Evolutionary conservation across 2,329 filamentous ascomycete genomes (phyloP).

Genomic region (Aspergillus nomiae): DNA sequence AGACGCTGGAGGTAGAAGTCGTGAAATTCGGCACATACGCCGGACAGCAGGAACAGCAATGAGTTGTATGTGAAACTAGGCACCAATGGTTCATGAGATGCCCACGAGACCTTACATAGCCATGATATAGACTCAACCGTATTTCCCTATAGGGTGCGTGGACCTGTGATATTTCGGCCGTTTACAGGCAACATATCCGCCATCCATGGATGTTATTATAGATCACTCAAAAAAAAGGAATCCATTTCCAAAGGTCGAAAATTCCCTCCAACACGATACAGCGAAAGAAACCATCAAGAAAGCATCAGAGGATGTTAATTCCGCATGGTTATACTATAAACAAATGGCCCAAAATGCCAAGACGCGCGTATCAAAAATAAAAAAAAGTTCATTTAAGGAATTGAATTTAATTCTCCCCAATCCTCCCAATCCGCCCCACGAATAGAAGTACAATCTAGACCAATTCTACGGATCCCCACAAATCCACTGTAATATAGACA

Average conservation of each 20-base stretch:
- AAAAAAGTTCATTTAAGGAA: not conserved
- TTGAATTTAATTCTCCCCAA: not conserved
- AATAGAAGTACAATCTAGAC: not conserved
- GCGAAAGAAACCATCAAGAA: not conserved
- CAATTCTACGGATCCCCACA: not conserved
- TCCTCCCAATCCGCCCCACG: not conserved
- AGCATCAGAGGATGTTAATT: not conserved
- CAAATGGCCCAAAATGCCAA: conserved; percentile 21
- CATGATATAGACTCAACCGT: not conserved
- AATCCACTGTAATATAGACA: not conserved
- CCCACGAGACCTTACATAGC: not conserved
- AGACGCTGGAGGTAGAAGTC: conserved; percentile 77
- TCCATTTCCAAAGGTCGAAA: not conserved
- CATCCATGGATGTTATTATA: no score
- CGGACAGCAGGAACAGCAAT: conserved; percentile 38
- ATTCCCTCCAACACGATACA: not conserved
- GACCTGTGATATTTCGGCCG: not conserved
- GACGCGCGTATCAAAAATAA: conserved; percentile 13
- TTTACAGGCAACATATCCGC: no score
- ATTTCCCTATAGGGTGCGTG: not conserved
- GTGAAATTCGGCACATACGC: conserved; percentile 59
- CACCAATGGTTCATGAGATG: not conserved
- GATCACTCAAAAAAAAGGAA: not conserved
- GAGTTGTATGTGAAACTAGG: conserved; percentile 8
- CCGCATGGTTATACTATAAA: not conserved